phyloP scores from a whole-genome alignment of 805 yeast genomes.

The Candida glaebosa region DNA sequence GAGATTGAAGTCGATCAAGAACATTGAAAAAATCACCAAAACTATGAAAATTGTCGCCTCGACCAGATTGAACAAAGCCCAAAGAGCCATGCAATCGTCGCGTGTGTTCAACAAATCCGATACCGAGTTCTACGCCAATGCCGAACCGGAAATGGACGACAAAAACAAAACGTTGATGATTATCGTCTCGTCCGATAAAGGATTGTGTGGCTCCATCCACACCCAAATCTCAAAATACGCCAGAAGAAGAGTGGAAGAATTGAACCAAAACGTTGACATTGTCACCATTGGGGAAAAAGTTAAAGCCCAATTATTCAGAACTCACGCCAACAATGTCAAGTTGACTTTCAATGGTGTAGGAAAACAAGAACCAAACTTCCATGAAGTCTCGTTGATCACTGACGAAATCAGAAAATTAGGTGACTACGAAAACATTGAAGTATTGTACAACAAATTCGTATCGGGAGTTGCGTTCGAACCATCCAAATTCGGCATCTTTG shows the following conservation, averaged over 20 bases:
- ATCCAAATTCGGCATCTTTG: conserved; percentile 59
- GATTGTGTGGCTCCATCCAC: conserved; percentile 98
- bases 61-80: conserved; percentile 92
- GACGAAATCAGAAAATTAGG: conserved; percentile 73
- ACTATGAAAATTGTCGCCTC: conserved; percentile 99
- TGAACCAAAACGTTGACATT: conserved; percentile 65
- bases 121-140: conserved; percentile 69
- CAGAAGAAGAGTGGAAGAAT: conserved; percentile 59
- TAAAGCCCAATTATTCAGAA: conserved; percentile 84
- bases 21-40: conserved; percentile 98
- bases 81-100: conserved; percentile 86
- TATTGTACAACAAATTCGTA: conserved; percentile 83
- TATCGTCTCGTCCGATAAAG: conserved; percentile 95
- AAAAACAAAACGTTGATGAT: conserved; percentile 75
- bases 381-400: conserved; percentile 84
- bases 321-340: conserved; percentile 63
- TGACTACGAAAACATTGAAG: conserved; percentile 72
- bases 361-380: conserved; percentile 93
- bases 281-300: conserved; percentile 94
- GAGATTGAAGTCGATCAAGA: conserved; percentile 96
- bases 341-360: conserved; percentile 89
- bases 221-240: conserved; percentile 90
- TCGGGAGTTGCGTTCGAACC: conserved; percentile 92
- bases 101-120: conserved; percentile 82
- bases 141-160: conserved; percentile 67